Evolutionary conservation across 805 yeast genomes (phyloP).

Genomic region (Candida sphagnicola): DNA sequence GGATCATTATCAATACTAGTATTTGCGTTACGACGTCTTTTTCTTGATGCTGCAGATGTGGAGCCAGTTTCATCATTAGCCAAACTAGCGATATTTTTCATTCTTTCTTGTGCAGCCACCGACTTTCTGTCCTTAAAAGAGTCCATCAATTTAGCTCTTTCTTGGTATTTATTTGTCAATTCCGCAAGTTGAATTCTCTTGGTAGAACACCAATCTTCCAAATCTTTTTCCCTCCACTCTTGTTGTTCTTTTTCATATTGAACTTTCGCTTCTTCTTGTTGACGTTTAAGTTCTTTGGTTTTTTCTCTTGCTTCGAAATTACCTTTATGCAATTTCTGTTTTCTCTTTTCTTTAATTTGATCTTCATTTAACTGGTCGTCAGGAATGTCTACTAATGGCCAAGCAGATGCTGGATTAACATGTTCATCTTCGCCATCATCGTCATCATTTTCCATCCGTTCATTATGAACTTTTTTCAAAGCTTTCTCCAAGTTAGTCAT

Average conservation of each 20-base stretch:
- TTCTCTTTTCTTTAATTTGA: constrained; percentile 79
- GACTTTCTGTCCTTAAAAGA: constrained; percentile 88
- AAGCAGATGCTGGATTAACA: constrained; percentile 49
- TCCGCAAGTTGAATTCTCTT: constrained; percentile 59
- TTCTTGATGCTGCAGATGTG: constrained; percentile 45
- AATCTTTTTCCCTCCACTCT: constrained; percentile 72
- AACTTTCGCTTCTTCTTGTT: constrained; percentile 55
- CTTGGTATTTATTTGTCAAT: constrained; percentile 61
- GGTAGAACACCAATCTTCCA: constrained; percentile 73
- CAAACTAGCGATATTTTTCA: constrained; percentile 84
- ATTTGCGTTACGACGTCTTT: constrained; percentile 42
- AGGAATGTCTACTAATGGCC: constrained; percentile 75
- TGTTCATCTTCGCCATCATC: constrained; percentile 35
- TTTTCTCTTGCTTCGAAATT: constrained; percentile 85
- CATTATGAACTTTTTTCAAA: constrained; percentile 62
- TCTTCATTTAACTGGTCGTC: constrained; percentile 81
- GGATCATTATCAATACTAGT: constrained; percentile 85
- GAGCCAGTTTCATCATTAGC: constrained; percentile 65
- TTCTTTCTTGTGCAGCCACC: constrained; percentile 84
- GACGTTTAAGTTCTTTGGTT: constrained; percentile 72
- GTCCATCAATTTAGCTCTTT: constrained; percentile 63
- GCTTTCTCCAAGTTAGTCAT: constrained; percentile 61
- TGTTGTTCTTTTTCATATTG: constrained; percentile 63
- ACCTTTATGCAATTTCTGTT: constrained; percentile 78
- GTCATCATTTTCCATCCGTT: constrained; percentile 53